Evolutionary conservation across 768 basidiomycete species (phyloP).

Genomic region (Paxillus rubicundulus): DNA sequence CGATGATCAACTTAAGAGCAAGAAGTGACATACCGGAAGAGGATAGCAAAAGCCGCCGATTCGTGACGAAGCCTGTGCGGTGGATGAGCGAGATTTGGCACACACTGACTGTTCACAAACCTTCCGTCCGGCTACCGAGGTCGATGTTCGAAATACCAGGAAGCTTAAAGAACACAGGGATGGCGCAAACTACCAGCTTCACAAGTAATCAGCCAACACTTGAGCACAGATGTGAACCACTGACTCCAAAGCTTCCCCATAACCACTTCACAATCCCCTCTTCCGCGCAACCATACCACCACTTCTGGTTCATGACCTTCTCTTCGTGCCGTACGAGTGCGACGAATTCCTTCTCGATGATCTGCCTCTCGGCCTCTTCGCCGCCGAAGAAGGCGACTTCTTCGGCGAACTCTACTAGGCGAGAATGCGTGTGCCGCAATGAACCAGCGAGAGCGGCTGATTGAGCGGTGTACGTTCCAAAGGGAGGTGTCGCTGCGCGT

Average conservation of each 20-base stretch:
- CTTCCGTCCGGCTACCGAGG: constrained; percentile 87
- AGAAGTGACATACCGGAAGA: constrained; percentile 57
- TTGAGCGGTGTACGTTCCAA: constrained; percentile 86
- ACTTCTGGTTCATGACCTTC: constrained; percentile 69
- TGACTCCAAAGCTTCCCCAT: constrained; percentile 92
- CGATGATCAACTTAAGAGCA: background rate
- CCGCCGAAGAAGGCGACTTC: constrained; percentile 89
- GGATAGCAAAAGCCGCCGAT: constrained; percentile 84
- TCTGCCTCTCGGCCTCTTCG: constrained; percentile 85
- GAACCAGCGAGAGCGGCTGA: constrained; percentile 88
- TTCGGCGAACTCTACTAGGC: constrained; percentile 84
- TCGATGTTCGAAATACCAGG: constrained; percentile 68
- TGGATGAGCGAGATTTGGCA: background rate
- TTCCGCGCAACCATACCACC: constrained; percentile 91
- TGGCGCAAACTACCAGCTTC: constrained; percentile 82
- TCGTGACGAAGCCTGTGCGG: constrained; percentile 87
- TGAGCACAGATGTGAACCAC: constrained; percentile 26
- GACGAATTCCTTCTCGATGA: constrained; percentile 87
- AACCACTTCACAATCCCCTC: constrained; percentile 96
- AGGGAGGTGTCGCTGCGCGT: constrained; percentile 84
- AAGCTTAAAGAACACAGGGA: constrained; percentile 89
- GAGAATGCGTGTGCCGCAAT: constrained; percentile 87
- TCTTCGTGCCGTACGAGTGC: constrained; percentile 84
- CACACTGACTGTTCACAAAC: constrained; percentile 34
- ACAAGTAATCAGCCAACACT: constrained; percentile 10